Base-by-base conservation (phyloP, 129 eudicot genomes). In the Artemisia argyi region DNA sequence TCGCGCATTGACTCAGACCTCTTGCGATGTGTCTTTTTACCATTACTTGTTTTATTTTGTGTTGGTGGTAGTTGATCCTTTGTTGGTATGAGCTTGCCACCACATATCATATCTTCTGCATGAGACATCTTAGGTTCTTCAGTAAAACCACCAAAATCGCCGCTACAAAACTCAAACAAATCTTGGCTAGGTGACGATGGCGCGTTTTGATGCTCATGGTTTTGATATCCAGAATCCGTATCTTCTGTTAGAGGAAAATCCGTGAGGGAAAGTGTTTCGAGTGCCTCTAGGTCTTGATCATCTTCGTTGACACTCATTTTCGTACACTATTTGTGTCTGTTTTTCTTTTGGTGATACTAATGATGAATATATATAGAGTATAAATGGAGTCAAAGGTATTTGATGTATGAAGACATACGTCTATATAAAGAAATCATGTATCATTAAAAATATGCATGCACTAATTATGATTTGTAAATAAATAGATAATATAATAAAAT, bases 91-190 rank as follows among this genome's bases (percentile, higher is more conserved):
- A 90, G 89, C 47, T 83, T 85, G 32, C 97, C 97, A n/a, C 84
- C 71, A 35, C 64, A 65, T 8, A 90, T 85, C 26, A 90, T 87
- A 76, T 90, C 97, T 63, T 90, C 94, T 50, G 97, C 97, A 53
- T 85, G 89, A 11, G 89, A 83, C 82, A 87, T 83, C 58, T 15
- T 48, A 1, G 55, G 73, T 71, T 76, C 66, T 64, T 78, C 73
- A 3, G 15, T 62, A 44, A 17, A 5, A 51, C 64, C 51, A 53
- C 18, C 76, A 3, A 30, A 76, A n/a, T 69, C 76, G 66, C 81
- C 85, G 7, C 61, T 78, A 51, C 69, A 83, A 80, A 87, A 87
- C 79, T 87, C 94, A 65, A 90, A 90, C 35, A 74, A 58, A 51
- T 83, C 90, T 28, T 83, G 65, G 8, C 71, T 68, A 7, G 79